Evolutionary conservation across 805 yeast genomes (phyloP), one percentile per base, ranked within the genome.

Genomic region (Priceomyces carsonii): DNA sequence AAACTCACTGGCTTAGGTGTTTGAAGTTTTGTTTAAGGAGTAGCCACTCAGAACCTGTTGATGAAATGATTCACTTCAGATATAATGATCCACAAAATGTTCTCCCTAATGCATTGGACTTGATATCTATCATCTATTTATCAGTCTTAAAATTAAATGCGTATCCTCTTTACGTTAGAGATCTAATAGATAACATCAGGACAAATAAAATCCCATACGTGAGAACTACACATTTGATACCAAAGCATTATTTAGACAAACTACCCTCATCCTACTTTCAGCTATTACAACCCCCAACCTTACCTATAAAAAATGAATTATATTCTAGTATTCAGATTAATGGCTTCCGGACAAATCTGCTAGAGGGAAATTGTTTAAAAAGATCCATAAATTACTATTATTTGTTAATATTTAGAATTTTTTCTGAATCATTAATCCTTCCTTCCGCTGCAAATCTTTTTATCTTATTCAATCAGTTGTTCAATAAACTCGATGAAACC

Each of bases 391-490:
- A 51, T 32, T 60, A 51, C 38, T 65, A 56, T 32, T 68, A 54
- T 39, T 66, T 63, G 33, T 63, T 44, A 30, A 55, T 77, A 3
- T 59, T 75, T 35, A 63, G 64, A 37, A 39, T 68, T 1, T 56
- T 71, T 3, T 53, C 66, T 3, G 73, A 73, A 27, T 44, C 73
- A 27, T 51, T 73, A 10, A 44, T 80, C 5, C 77, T 67, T 6
- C 71, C 71, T 3, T 59, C 64, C 37, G 48, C 89, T 1, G 66
- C 80, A 3, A 74, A 73, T 25, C 47, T 81, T 2, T 71, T 72
- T 17, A 36, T 51, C 0, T 54, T 69, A 18, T 61, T 66, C 8
- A 47, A 45, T 35, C 39, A 41, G n/a, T 26, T 62, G 15, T 27
- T 48, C 8, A 31, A 43, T 16, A 34, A 32, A 29, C 17, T 54